Base-by-base conservation (phyloP, 208 protist genomes). In the Leishmania aethiopica region DNA sequence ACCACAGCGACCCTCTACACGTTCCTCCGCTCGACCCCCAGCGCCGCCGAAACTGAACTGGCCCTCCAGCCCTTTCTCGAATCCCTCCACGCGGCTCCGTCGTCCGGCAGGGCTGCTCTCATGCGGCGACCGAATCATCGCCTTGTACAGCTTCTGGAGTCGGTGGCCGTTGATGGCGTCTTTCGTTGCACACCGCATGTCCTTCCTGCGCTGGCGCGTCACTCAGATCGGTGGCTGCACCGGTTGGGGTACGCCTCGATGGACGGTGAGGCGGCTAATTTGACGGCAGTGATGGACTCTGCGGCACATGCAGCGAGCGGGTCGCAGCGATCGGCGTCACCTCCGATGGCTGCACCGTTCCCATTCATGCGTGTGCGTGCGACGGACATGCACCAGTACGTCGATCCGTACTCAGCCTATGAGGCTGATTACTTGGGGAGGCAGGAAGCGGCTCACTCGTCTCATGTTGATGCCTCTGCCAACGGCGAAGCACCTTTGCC, bases 1-100 rank as follows among this genome's bases (percentile, higher is more conserved):
- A 88, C 90, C 57, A 90, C 86, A 40, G 89, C 85, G 17, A 92
- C 92, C 49, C 86, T 97, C 3, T 97, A 97, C 84, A 92, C 91
- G 6, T 97, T 97, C 78, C 84, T 96, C 51, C 91, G 90, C 76
- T 91, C 92, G n/a, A 81, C 91, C 69, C 94, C 92, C 0, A 90
- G 84, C 51, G 22, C 28, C 1, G 77, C 80, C 5, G 94, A 97
- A 77, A 76, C 81, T 47, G 83, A 90, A 32, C 69, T 88, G 64
- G 87, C 88, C 6, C 90, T 95, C 79, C 76, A 84, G 17, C 84
- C 87, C 40, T 93, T 97, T n/a, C 66, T 85, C 35, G 84, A 79
- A 17, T 59, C 79, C 17, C 75, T 95, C 55, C 87, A 88, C 59
- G 37, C 62, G 19, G 75, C 75, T 35, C 88, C 78, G 37, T 81